These are phyloP conservation scores for Fusarium continuum DNA, from an alignment of 2,329 filamentous ascomycete genomes.

Conservation along the genomic window DNA sequence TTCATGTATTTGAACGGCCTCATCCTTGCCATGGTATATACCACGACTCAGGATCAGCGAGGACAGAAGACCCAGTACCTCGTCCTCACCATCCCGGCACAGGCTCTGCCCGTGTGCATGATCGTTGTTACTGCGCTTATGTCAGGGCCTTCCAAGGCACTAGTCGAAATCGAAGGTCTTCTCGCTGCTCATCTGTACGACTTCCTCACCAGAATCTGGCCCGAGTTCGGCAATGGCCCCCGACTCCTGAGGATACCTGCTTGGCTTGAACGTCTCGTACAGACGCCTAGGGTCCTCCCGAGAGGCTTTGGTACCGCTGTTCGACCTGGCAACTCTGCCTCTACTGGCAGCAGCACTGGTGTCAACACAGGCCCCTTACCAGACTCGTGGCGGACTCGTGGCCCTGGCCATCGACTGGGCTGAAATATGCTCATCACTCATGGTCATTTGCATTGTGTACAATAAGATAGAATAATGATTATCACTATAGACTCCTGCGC, in stretches of 20 bases:
- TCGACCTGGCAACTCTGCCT: conserved; percentile 46
- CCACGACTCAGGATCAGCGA: conserved; percentile 84
- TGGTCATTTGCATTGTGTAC: neutral
- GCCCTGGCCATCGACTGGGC: conserved; percentile 70
- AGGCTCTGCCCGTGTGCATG: conserved; percentile 83
- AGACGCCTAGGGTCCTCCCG: conserved; percentile 46
- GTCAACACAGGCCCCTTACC: conserved; percentile 62
- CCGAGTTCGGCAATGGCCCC: conserved; percentile 83
- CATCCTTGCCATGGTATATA: conserved; percentile 83
- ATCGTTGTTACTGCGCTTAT: conserved; percentile 78
- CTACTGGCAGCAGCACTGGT: conserved; percentile 54
- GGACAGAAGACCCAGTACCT: conserved; percentile 80
- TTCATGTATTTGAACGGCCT: conserved; percentile 69
- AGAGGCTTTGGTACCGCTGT: conserved; percentile 65
- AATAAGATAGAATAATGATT: conserved; percentile 8
- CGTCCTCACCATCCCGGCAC: conserved; percentile 83
- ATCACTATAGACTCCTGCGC: neutral
- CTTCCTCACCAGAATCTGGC: conserved; percentile 88
- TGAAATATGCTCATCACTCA: conserved; percentile 34
- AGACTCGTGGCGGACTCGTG: conserved; percentile 71
- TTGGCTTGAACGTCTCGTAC: conserved; percentile 75
- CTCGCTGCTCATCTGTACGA: conserved; percentile 89
- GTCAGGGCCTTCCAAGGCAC: conserved; percentile 60
- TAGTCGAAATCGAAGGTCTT: conserved; percentile 79
- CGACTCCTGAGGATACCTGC: conserved; percentile 80